Evolutionary conservation across 2,329 filamentous ascomycete species (phyloP).

Genomic region (Aspergillus uvarum): DNA sequence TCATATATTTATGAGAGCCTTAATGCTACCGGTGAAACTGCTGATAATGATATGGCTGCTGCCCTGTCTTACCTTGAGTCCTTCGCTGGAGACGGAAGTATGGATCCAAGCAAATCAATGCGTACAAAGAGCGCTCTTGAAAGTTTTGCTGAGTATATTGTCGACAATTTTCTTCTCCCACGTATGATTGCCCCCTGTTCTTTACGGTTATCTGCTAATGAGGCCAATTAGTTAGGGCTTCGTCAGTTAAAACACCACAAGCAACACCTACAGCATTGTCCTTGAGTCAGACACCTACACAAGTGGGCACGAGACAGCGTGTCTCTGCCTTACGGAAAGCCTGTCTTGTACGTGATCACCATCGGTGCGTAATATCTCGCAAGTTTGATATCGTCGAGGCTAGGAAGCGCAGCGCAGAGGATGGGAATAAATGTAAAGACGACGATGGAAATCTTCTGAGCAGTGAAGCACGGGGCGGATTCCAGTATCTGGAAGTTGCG

Average conservation of each 20-base stretch:
- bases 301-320: not conserved
- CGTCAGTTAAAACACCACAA: conserved; percentile 6
- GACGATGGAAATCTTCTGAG: conserved; percentile 20
- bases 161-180: conserved; percentile 1
- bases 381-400: conserved; percentile 5
- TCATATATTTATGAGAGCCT: not conserved
- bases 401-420: not conserved
- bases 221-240: not conserved
- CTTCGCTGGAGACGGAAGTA: not conserved
- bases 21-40: not conserved
- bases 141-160: not conserved
- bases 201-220: not conserved
- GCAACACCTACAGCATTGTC: conserved; percentile 4
- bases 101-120: not conserved
- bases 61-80: not conserved
- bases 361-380: conserved; percentile 7
- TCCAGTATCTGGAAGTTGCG: conserved; percentile 23
- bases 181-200: too few relatives aligned
- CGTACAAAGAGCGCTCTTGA: not conserved
- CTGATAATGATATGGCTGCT: too few relatives aligned
- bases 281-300: not conserved
- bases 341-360: conserved; percentile 6
- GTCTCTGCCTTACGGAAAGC: not conserved
- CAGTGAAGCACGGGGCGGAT: conserved; percentile 9
- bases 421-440: conserved; percentile 20